Evolutionary conservation across 2,329 filamentous ascomycete species (phyloP).

Genomic region (Colletotrichum shisoi): DNA sequence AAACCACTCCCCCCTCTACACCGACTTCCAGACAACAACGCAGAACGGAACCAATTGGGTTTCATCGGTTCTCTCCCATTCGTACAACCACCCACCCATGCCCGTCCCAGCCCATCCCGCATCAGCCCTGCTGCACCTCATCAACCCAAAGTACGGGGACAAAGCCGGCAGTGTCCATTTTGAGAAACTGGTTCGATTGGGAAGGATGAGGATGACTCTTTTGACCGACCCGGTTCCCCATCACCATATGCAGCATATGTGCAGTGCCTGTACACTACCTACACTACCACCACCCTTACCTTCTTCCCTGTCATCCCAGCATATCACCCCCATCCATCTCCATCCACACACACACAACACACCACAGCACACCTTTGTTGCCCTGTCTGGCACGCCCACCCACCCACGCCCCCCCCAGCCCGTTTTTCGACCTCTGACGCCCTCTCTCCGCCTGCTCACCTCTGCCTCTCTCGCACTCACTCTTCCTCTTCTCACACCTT

Average conservation of each 20-base stretch:
- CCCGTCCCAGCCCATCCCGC: slow-evolving; percentile 36
- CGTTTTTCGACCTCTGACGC: slow-evolving; percentile 42
- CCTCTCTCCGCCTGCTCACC: slow-evolving; percentile 30
- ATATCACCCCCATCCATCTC: slow-evolving; percentile 12
- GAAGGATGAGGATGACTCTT: slow-evolving; percentile 39
- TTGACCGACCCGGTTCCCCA: slow-evolving; percentile 32
- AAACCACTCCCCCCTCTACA: slow-evolving; percentile 17
- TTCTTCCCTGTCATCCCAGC: slow-evolving; percentile 7
- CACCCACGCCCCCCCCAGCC: slow-evolving; percentile 40
- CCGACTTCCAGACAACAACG: slow-evolving; percentile 17
- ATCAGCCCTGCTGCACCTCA: slow-evolving; percentile 41
- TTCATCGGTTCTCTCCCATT: slow-evolving; percentile 6
- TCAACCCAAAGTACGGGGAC: slow-evolving; percentile 38
- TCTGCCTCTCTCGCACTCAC: slow-evolving; percentile 18
- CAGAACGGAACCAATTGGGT: slow-evolving; percentile 20
- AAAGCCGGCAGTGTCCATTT: slow-evolving; percentile 37
- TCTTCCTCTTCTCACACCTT: slow-evolving; percentile 34
- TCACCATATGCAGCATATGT: background rate
- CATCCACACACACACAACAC: slow-evolving; percentile 21
- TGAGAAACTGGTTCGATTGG: slow-evolving; percentile 31
- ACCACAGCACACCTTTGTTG: slow-evolving; percentile 15
- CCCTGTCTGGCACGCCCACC: slow-evolving; percentile 17
- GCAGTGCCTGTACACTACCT: too few species aligned
- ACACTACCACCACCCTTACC: slow-evolving; percentile 4
- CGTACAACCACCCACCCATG: slow-evolving; percentile 35